These are phyloP conservation scores for Phytophthora citrophthora DNA, from an alignment of 352 stramenopile genomes.

Conservation along the genomic window DNA sequence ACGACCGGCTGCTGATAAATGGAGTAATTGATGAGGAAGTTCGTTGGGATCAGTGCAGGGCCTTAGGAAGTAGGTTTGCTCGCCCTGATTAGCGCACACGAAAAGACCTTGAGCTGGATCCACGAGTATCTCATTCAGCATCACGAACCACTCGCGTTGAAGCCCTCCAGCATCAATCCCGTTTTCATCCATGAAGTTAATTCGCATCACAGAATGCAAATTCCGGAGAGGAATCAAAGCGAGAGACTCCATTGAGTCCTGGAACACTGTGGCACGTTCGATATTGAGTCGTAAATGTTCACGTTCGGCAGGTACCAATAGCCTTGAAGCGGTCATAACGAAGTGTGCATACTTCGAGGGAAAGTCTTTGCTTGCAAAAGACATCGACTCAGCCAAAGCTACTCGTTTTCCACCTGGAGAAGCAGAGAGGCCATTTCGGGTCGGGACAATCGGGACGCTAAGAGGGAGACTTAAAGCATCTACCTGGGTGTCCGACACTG, in stretches of 20 bases:
- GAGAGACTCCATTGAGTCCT: constrained; percentile 45
- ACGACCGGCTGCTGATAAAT: constrained; percentile 38
- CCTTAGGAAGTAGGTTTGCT: constrained; percentile 50
- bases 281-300: constrained; percentile 37
- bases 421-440: not conserved
- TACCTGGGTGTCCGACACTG: not conserved
- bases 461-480: not conserved
- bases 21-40: constrained; percentile 34
- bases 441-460: not conserved
- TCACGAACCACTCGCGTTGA: constrained; percentile 77
- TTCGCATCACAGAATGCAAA: constrained; percentile 40
- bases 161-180: constrained; percentile 70
- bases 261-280: constrained; percentile 29
- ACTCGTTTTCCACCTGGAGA: not conserved
- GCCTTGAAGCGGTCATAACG: constrained; percentile 20
- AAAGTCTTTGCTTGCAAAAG: constrained; percentile 25
- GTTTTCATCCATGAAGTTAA: constrained; percentile 67
- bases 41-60: constrained; percentile 31
- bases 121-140: constrained; percentile 48
- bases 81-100: constrained; percentile 33
- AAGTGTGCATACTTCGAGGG: constrained; percentile 43
- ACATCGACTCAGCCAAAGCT: constrained; percentile 13
- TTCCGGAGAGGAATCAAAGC: constrained; percentile 29
- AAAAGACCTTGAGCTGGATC: constrained; percentile 39
- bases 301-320: constrained; percentile 27